These are phyloP conservation scores for Leccinum olivaceopallidum DNA, from an alignment of 768 basidiomycete species.

Conservation along the genomic window DNA sequence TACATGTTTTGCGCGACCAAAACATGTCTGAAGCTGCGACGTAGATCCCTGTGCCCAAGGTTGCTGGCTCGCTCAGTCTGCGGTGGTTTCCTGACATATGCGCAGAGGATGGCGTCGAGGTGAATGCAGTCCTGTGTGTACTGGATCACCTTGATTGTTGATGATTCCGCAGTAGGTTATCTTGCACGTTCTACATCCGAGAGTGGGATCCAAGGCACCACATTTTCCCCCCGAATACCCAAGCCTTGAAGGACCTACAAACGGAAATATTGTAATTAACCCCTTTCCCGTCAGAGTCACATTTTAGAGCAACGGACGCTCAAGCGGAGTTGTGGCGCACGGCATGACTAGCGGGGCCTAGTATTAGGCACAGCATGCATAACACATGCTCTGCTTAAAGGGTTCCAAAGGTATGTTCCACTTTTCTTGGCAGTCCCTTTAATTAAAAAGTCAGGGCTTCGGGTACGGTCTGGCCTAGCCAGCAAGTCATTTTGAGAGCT, in stretches of 20 bases:
- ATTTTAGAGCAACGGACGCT: conserved; percentile 3
- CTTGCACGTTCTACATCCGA: not conserved
- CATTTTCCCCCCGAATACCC: not conserved
- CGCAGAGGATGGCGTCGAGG: conserved; percentile 3
- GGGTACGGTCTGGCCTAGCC: not conserved
- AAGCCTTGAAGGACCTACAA: not conserved
- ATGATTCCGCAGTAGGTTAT: not conserved
- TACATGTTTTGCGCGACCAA: not conserved
- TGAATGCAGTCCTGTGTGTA: not conserved
- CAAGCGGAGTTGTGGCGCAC: not conserved
- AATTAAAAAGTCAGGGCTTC: not conserved
- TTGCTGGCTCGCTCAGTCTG: not conserved
- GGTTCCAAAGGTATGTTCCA: not conserved
- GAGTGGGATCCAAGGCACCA: not conserved
- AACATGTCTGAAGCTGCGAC: not conserved
- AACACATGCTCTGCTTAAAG: not conserved
- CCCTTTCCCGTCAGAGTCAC: not conserved
- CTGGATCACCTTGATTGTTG: not conserved
- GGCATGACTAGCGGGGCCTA: not conserved
- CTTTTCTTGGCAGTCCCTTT: conserved; percentile 12
- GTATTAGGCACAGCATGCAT: conserved; percentile 4
- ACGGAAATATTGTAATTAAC: not conserved
- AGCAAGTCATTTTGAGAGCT: not conserved
- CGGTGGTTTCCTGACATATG: not conserved
- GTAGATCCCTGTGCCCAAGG: not conserved